phyloP scores from a whole-genome alignment of 2,329 filamentous ascomycete genomes.

The Hymenoscyphus salicellus region DNA sequence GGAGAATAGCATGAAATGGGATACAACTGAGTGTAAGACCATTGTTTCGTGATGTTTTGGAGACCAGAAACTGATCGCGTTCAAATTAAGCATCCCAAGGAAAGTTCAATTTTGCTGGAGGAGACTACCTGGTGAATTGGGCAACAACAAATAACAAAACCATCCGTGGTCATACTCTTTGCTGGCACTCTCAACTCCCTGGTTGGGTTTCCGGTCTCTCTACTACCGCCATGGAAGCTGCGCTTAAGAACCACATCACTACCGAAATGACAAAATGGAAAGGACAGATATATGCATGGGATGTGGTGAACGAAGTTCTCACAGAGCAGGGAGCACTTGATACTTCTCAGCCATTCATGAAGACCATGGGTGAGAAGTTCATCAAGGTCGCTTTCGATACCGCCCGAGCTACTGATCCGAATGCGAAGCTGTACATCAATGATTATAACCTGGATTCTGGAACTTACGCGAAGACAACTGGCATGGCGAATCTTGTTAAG shows the following conservation, averaged over 20 bases:
- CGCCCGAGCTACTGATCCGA: conserved; percentile 63
- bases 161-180: conserved; percentile 62
- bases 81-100: conserved; percentile 29
- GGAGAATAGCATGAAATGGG: conserved; percentile 65
- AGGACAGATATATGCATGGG: conserved; percentile 60
- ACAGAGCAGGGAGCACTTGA: conserved; percentile 37
- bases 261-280: conserved; percentile 57
- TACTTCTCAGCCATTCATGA: conserved; percentile 3
- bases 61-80: too few species aligned
- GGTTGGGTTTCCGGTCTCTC: conserved; percentile 55
- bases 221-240: conserved; percentile 38
- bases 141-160: conserved; percentile 53
- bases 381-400: conserved; percentile 68
- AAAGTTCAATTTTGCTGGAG: conserved; percentile 51
- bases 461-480: conserved; percentile 36
- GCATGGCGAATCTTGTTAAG: conserved; percentile 11
- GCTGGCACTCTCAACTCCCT: conserved; percentile 60
- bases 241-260: conserved; percentile 59
- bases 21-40: conserved; percentile 46
- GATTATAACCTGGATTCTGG: conserved; percentile 60
- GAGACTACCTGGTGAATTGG: conserved; percentile 58
- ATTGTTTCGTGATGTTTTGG: background rate
- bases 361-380: conserved; percentile 57
- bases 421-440: conserved; percentile 72
- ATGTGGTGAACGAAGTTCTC: conserved; percentile 65